phyloP scores from a whole-genome alignment of 2,329 filamentous ascomycete genomes.

The Stagonosporopsis chrysanthemi region DNA sequence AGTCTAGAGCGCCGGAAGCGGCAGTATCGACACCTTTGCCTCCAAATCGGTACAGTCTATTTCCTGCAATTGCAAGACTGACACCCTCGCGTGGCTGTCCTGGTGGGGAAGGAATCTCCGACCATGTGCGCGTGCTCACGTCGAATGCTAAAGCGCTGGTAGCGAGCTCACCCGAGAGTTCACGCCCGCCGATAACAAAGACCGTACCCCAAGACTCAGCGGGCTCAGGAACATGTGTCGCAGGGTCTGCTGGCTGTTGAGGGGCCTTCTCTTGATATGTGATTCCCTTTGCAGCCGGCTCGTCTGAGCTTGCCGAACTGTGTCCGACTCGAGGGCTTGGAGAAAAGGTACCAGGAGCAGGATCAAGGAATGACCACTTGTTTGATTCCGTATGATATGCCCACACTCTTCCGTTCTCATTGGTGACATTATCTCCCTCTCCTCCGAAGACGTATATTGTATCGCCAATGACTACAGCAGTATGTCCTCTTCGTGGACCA shows the following conservation, averaged over 20 bases:
- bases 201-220: constrained; percentile 58
- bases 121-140: constrained; percentile 58
- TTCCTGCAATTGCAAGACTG: constrained; percentile 54
- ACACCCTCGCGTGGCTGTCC: constrained; percentile 47
- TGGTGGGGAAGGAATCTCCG: constrained; percentile 56
- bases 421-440: constrained; percentile 31
- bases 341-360: constrained; percentile 32
- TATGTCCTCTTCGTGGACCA: constrained; percentile 52
- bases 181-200: constrained; percentile 59
- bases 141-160: constrained; percentile 63
- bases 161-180: constrained; percentile 33
- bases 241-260: constrained; percentile 52
- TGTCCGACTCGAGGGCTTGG: constrained; percentile 48
- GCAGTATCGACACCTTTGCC: constrained; percentile 40
- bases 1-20: constrained; percentile 32
- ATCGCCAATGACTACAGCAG: constrained; percentile 53
- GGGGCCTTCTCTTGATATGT: constrained; percentile 45
- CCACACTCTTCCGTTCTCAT: constrained; percentile 54
- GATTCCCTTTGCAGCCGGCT: constrained; percentile 47
- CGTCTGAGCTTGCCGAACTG: constrained; percentile 49
- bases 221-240: constrained; percentile 52
- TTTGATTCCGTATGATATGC: constrained; percentile 53
- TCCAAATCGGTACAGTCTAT: constrained; percentile 58
- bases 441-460: constrained; percentile 57
- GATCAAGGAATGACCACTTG: constrained; percentile 52